Evolutionary conservation across 805 yeast species (phyloP), one percentile per base, ranked within the genome.

Genomic region (Yamadazyma laniorum): DNA sequence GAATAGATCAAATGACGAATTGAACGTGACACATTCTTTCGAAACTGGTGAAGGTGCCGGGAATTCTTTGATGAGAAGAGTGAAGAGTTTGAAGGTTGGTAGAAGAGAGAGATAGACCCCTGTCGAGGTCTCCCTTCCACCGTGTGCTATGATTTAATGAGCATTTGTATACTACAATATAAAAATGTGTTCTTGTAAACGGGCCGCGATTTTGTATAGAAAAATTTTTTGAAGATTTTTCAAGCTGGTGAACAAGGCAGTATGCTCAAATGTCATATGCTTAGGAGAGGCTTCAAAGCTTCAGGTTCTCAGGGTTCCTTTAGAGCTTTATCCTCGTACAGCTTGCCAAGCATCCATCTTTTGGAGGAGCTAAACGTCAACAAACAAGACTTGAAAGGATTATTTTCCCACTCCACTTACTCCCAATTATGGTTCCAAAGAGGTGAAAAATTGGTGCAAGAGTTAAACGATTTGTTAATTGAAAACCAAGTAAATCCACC

Each of bases 31-130:
- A 8, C 30, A 39, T 34, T 37, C 38, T 13, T 38, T 39, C 28
- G 48, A 49, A 15, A 39, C 49, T 6, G 37, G 43, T 25, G 40
- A 40, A 16, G 45, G 52, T 17, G 34, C 34, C 17, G 77, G 78
- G 5, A 76, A 72, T 39, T 81, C 86, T 4, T 70, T 90, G 45
- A 66, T 90, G 54, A 80, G 83, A 55, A 81, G 97, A 58, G 96
- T 90, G 31, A 87, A 85, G 64, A 86, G 95, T 67, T 74, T 90
- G 65, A 86, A 86, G 61, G 95, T 87, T 29, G 79, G 85, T n/a
- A 59, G 72, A 45, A 63, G 59, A 52, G 66, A 52, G 44, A 36
- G 43, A 26, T 43, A 38, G 33, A 5, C 32, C 13, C 16, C 18
- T 22, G 8, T 12, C 9, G 3, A 13, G 29, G 32, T 6, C 22